phyloP scores from a whole-genome alignment of 371 early-diverging fungal genomes.

The Mucor saturninus region DNA sequence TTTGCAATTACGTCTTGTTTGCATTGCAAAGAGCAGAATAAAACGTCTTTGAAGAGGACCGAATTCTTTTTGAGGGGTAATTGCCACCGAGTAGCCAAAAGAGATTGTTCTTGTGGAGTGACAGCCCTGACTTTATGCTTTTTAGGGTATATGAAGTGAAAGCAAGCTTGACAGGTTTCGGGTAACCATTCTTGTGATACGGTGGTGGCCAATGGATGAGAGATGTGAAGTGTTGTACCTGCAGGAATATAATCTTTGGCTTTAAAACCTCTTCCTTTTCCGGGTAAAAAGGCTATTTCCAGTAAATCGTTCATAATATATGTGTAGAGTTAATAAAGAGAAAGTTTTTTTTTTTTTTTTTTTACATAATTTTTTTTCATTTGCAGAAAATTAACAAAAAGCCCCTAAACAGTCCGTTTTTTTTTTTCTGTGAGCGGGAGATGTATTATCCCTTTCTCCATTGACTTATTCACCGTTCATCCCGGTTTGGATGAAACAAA shows the following conservation, averaged over 20 bases:
- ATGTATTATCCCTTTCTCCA: not conserved
- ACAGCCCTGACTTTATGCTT: constrained; percentile 34
- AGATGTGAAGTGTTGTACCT: constrained; percentile 33
- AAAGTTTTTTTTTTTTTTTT: constrained; percentile 7
- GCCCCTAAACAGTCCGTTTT: not conserved
- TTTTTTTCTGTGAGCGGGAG: not conserved
- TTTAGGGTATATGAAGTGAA: constrained; percentile 44
- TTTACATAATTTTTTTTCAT: not conserved
- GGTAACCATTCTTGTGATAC: constrained; percentile 49
- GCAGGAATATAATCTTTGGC: constrained; percentile 32
- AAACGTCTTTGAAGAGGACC: constrained; percentile 17
- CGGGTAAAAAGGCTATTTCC: constrained; percentile 28
- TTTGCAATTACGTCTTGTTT: constrained; percentile 2
- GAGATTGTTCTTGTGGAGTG: constrained; percentile 2
- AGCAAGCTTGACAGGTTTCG: constrained; percentile 44
- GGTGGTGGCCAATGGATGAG: constrained; percentile 36
- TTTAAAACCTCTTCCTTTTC: constrained; percentile 44
- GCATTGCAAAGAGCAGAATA: constrained; percentile 45
- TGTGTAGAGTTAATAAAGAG: not conserved
- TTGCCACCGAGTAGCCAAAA: not conserved
- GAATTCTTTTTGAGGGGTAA: not conserved
- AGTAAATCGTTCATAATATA: constrained; percentile 3
- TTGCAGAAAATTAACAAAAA: not conserved
- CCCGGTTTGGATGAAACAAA: constrained; percentile 7
- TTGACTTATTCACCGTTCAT: constrained; percentile 6